These are phyloP conservation scores for Dispira parvispora DNA, from an alignment of 192 early-diverging fungal genomes.

Conservation along the genomic window DNA sequence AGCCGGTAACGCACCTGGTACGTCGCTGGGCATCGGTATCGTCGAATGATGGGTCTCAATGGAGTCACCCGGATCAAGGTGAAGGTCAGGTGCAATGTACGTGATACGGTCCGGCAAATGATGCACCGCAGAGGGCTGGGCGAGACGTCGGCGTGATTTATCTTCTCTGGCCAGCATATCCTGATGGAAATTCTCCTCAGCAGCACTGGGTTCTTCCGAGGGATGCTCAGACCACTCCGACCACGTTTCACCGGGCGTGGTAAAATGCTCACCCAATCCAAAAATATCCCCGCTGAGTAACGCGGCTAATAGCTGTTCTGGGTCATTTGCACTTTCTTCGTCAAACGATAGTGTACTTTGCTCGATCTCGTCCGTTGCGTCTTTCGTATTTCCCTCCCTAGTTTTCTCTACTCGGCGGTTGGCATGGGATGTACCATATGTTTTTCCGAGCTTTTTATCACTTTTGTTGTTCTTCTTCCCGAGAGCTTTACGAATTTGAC, in stretches of 20 bases:
- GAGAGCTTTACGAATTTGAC: too few relatives aligned
- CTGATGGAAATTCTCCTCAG: too few relatives aligned
- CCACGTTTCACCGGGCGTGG: not conserved
- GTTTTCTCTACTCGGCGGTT: too few relatives aligned
- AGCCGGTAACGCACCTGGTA: too few relatives aligned
- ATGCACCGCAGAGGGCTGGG: not conserved
- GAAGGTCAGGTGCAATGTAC: conserved; percentile 18
- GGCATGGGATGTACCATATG: too few relatives aligned
- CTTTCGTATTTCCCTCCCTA: too few relatives aligned
- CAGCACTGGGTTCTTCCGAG: too few relatives aligned
- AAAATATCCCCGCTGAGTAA: not conserved
- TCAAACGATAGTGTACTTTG: not conserved
- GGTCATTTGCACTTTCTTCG: not conserved
- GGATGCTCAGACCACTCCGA: not conserved
- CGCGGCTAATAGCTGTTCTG: conserved; percentile 2
- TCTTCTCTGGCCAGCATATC: not conserved
- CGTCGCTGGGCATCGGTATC: too few relatives aligned
- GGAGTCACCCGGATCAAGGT: conserved; percentile 14
- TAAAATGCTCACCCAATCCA: not conserved
- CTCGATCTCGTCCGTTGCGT: too few relatives aligned
- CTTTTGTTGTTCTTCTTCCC: too few relatives aligned
- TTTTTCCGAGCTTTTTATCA: too few relatives aligned
- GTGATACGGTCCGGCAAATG: not conserved
- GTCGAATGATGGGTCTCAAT: too few relatives aligned
- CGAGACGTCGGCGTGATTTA: not conserved